Conservation (phyloP, 2,329 filamentous ascomycete species). For the Cladosporium oxysporum region DNA sequence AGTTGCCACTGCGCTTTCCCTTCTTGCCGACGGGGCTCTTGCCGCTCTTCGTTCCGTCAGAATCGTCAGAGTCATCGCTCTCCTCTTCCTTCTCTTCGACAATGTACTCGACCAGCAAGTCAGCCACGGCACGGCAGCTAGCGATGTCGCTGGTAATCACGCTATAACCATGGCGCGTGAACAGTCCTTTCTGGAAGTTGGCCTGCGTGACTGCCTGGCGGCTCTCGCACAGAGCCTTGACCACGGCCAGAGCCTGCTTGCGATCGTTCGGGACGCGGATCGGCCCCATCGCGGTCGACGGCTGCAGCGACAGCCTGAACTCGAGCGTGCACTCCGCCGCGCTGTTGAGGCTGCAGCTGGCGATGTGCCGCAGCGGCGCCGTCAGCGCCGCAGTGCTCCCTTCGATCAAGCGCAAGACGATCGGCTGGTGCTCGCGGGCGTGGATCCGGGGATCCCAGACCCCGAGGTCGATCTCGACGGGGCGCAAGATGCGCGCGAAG, state of each 20-base stretch:
- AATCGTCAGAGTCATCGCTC: not conserved
- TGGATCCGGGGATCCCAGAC: not conserved
- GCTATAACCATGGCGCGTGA: not conserved
- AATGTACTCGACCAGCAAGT: conserved; percentile 7
- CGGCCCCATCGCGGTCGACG: conserved; percentile 7
- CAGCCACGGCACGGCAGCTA: conserved; percentile 8
- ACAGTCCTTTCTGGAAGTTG: not conserved
- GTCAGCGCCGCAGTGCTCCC: not conserved
- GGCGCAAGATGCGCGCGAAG: not conserved
- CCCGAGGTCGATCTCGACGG: conserved; percentile 10
- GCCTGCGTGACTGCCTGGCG: not conserved
- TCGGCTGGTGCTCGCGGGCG: not conserved
- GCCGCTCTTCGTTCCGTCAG: not conserved
- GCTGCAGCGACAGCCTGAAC: conserved; percentile 5
- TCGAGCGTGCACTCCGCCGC: not conserved
- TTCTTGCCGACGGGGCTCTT: not conserved
- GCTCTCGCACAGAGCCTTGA: not conserved
- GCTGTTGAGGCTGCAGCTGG: not conserved
- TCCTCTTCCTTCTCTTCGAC: conserved; percentile 5
- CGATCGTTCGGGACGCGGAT: conserved; percentile 1
- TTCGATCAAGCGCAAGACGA: not conserved
- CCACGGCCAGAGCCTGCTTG: not conserved
- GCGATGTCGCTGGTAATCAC: not conserved
- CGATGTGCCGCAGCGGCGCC: not conserved
- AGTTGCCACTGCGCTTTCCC: not conserved